phyloP scores from a whole-genome alignment of 805 yeast species.

The Debaryomyces maramus region DNA sequence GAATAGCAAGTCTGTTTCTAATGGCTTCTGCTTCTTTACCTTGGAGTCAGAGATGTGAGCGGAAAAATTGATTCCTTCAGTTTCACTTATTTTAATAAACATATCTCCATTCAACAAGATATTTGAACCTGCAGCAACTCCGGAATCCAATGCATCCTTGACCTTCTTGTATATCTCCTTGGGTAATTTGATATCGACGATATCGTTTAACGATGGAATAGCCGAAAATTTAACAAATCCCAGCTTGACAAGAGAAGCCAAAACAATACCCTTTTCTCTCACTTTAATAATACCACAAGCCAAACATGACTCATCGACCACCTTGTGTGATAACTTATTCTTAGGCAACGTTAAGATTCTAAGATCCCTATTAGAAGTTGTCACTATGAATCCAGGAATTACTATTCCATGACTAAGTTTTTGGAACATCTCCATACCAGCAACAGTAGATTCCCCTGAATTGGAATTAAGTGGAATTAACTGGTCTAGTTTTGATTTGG shows the following conservation, averaged over 20 bases:
- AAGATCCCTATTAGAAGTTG: conserved; percentile 58
- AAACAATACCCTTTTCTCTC: conserved; percentile 44
- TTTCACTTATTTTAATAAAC: conserved; percentile 52
- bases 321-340: conserved; percentile 62
- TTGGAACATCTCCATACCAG: conserved; percentile 56
- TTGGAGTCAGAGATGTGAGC: conserved; percentile 19
- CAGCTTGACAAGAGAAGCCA: conserved; percentile 45
- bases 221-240: conserved; percentile 51
- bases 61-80: conserved; percentile 40
- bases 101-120: conserved; percentile 56
- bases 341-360: conserved; percentile 62
- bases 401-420: conserved; percentile 60
- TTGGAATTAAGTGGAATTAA: conserved; percentile 59
- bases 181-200: conserved; percentile 44
- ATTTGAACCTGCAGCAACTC: conserved; percentile 22
- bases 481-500: conserved; percentile 51
- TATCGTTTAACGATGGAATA: conserved; percentile 64
- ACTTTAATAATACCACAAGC: conserved; percentile 52
- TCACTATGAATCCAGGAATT: conserved; percentile 62
- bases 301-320: conserved; percentile 50
- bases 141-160: conserved; percentile 20
- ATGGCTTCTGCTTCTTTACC: conserved; percentile 20
- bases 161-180: conserved; percentile 27
- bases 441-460: conserved; percentile 65
- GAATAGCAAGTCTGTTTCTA: conserved; percentile 58